Evolutionary conservation across 1,139 yeast genomes (phyloP), one percentile per base, ranked within the genome.

Genomic region (Lodderomyces orthopsilosis): DNA sequence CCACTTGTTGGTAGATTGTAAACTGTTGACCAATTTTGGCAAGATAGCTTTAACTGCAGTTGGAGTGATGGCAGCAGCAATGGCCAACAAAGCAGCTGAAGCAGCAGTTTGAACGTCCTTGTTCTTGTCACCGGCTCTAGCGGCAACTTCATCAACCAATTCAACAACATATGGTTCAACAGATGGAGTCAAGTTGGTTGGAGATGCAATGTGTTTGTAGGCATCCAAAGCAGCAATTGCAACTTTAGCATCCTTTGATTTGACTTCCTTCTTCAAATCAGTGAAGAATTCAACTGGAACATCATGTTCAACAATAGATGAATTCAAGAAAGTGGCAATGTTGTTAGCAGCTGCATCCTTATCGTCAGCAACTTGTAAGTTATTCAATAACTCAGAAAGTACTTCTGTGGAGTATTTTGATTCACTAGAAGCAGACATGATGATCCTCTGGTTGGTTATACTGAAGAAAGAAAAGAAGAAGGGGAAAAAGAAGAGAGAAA

Each of bases 271-370:
- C 69, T 78, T 76, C 68, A 93, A 81, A 66, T 85, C 83, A 51
- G 68, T 70, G 69, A 91, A 88, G 80, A 91, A 90, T 66, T 82
- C 83, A 63, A 77, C 83, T 62, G 99, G 98, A 57, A 91, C 95
- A 74, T 91, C 98, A 75, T 93, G 98, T 78, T 93, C 98, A 69
- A 91, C 93, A 73, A 91, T 90, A 63, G 94, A 88, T 57, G 97
- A 95, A 76, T 91, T 93, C 74, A 93, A 81, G 79, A 93, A 91
- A 52, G 95, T 82, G 56, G 98, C 82, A 63, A 93, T 87, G 68
- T 88, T 89, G 62, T 85, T 69, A 66, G 97, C 94, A 66, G 95
- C 94, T 65, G 80, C 84, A 53, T 81, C 83, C 72, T 91, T 83
- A 67, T 83, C 85, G 62, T 89, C 96, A 62, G 98, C 96, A 68